Percentiles rank a stretch among this genome's conserved stretches.
Evolutionary conservation across 2,329 filamentous ascomycete species (phyloP).

Genomic region (Colletotrichum karsti): DNA sequence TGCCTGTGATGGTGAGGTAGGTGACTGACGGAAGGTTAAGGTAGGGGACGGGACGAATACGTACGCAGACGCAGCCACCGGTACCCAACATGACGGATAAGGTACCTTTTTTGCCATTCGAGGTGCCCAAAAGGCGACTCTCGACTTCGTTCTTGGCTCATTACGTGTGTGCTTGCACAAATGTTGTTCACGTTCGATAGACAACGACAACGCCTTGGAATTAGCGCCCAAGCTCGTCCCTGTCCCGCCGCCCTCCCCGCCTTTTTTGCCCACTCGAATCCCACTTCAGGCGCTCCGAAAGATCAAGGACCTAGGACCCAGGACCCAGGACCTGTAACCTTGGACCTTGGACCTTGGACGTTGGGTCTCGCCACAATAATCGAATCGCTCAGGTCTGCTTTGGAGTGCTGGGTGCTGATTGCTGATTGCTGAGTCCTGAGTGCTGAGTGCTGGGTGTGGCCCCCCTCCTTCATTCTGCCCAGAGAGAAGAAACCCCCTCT

Average conservation of each 20-base stretch:
- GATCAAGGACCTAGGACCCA: background rate
- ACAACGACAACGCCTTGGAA: conserved; percentile 26
- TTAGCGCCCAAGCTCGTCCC: conserved; percentile 28
- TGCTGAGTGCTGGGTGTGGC: background rate
- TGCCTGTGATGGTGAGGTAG: no score
- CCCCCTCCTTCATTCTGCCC: background rate
- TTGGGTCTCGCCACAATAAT: conserved; percentile 11
- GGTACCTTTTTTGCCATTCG: no score
- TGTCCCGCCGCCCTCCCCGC: conserved; percentile 20
- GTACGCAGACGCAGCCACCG: background rate
- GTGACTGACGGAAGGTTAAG: no score
- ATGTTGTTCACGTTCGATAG: no score
- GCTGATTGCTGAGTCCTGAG: background rate
- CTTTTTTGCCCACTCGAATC: conserved; percentile 23
- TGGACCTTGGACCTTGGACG: conserved; percentile 11
- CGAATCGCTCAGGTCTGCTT: background rate
- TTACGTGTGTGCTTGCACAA: no score
- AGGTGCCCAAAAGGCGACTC: no score
- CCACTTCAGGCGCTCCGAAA: conserved; percentile 18
- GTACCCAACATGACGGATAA: background rate
- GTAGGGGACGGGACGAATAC: background rate
- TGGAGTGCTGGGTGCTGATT: background rate
- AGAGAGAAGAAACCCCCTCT: background rate
- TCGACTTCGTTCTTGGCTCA: background rate
- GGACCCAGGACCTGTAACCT: background rate